A percentile compares a stretch with the other conserved stretches of the same genome.
These are phyloP conservation scores for Nannochloropsis salina DNA, from an alignment of 108 stramenopile species.

Conservation along the genomic window DNA sequence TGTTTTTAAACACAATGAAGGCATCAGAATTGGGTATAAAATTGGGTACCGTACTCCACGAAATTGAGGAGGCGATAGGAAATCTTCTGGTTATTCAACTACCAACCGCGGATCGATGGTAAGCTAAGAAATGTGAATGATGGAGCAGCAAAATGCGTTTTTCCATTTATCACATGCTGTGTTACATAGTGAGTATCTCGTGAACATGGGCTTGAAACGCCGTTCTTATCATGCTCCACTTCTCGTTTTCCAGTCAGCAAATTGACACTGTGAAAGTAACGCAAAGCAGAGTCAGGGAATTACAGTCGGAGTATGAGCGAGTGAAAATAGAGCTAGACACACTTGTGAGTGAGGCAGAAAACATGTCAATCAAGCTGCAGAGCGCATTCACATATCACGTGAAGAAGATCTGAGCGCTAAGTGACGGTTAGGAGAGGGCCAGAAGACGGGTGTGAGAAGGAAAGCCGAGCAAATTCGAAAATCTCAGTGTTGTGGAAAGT, in stretches of 20 bases:
- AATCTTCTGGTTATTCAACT: neutral
- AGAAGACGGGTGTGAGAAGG: too few species aligned
- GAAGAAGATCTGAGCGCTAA: too few species aligned
- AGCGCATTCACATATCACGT: neutral
- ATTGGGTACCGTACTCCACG: neutral
- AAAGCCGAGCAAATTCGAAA: too few species aligned
- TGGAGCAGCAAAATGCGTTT: too few species aligned
- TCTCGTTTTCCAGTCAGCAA: neutral
- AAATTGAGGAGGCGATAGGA: constrained; percentile 10
- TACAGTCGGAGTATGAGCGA: neutral
- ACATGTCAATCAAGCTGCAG: neutral
- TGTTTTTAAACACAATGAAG: neutral
- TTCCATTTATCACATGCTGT: too few species aligned
- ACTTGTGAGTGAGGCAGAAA: neutral
- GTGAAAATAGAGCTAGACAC: neutral
- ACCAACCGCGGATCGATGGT: neutral
- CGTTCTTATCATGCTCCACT: neutral
- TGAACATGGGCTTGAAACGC: neutral
- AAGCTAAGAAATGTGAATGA: neutral
- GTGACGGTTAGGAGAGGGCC: too few species aligned
- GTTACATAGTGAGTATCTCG: too few species aligned
- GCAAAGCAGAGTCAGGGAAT: neutral
- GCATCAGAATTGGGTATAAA: neutral
- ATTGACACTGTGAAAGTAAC: neutral
- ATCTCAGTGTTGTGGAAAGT: too few species aligned